These are phyloP conservation scores for Lipomyces anomalus DNA, from an alignment of 805 yeast genomes.

Conservation along the genomic window DNA sequence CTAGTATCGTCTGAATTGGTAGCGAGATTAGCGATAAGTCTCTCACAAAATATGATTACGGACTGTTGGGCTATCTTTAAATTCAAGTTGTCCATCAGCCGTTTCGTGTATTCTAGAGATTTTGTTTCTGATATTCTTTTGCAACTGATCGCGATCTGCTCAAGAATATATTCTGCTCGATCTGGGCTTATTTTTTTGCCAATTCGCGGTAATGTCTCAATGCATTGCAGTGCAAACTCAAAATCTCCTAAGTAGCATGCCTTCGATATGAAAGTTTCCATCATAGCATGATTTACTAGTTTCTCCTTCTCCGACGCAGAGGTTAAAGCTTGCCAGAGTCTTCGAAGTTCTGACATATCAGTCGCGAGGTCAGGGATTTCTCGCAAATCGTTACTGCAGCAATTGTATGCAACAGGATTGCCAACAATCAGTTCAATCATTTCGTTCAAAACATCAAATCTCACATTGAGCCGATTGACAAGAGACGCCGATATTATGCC, in stretches of 20 bases:
- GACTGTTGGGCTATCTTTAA: neutral
- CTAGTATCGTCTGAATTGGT: neutral
- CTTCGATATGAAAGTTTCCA: neutral
- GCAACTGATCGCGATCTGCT: neutral
- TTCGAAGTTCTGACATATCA: neutral
- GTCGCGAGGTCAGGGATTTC: neutral
- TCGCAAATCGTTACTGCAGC: neutral
- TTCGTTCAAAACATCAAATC: neutral
- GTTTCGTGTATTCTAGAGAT: neutral
- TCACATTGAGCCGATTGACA: neutral
- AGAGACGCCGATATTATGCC: neutral
- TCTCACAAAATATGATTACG: neutral
- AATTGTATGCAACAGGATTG: neutral
- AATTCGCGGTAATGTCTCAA: neutral
- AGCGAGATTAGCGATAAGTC: neutral
- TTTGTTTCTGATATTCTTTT: too few species aligned
- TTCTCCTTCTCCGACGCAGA: neutral
- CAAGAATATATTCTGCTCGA: neutral
- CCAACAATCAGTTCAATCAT: neutral
- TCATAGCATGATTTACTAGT: neutral
- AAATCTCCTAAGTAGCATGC: neutral
- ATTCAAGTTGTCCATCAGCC: neutral
- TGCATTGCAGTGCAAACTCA: neutral
- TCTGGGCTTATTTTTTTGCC: neutral
- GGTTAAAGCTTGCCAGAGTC: neutral